Percentiles rank a stretch among this genome's conserved stretches.
phyloP scores from a whole-genome alignment of 768 basidiomycete genomes.

The Mycena polygramma region DNA sequence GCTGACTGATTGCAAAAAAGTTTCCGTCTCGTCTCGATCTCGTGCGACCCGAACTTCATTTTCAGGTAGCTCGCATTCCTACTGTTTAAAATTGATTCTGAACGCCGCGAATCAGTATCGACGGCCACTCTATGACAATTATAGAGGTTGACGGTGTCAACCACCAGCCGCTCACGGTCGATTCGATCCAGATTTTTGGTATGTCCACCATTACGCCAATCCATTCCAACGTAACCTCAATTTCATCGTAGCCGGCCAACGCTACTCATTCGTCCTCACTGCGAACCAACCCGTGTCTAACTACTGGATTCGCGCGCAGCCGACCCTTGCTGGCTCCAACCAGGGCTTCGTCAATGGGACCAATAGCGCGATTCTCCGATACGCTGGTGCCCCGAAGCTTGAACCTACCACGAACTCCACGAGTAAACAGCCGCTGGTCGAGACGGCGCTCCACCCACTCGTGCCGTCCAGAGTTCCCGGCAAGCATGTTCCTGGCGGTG shows the following conservation, averaged over 20 bases:
- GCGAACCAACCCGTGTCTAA: conserved; percentile 24
- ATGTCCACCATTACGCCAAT: conserved; percentile 36
- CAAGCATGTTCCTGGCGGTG: conserved; percentile 43
- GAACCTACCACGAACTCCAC: conserved; percentile 12
- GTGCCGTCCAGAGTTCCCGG: conserved; percentile 45
- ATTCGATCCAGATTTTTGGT: conserved; percentile 54
- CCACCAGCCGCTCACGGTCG: conserved; percentile 52
- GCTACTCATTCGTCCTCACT: conserved; percentile 19
- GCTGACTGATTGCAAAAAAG: conserved; percentile 28
- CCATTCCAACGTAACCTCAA: not conserved
- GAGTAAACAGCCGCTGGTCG: conserved; percentile 16
- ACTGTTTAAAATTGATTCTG: no score
- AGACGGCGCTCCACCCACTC: conserved; percentile 41
- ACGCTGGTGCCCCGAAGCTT: conserved; percentile 14
- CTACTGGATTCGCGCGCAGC: conserved; percentile 33
- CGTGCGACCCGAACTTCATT: conserved; percentile 59
- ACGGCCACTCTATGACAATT: not conserved
- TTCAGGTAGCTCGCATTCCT: not conserved
- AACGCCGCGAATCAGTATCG: not conserved
- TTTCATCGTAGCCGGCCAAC: conserved; percentile 47
- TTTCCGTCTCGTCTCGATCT: conserved; percentile 61
- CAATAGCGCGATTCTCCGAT: conserved; percentile 33
- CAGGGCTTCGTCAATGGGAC: conserved; percentile 22
- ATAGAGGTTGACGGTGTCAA: conserved; percentile 50
- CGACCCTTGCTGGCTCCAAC: not conserved